phyloP scores from a whole-genome alignment of 805 yeast species.

The Cyberlindnera americana region DNA sequence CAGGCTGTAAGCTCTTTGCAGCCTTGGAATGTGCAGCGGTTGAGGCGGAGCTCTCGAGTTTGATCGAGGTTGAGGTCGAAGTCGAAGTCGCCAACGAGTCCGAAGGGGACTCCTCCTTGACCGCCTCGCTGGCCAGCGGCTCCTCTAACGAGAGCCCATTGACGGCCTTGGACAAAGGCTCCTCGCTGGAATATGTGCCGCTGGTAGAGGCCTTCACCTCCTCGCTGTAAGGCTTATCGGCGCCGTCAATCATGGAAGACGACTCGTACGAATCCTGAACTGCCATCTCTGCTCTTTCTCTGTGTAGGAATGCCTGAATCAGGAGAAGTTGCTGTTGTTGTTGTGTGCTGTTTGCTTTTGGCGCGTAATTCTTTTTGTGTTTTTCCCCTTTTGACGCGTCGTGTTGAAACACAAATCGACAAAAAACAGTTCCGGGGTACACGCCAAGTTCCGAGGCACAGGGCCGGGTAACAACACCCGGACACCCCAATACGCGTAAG shows the following conservation, averaged over 20 bases:
- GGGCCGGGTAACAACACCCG: no score
- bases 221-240: slow-evolving; percentile 6
- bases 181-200: slow-evolving; percentile 1
- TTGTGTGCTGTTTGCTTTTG: not conserved
- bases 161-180: slow-evolving; percentile 1
- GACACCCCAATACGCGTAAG: no score
- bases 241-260: slow-evolving; percentile 14
- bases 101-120: slow-evolving; percentile 2
- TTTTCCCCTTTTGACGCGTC: slow-evolving; percentile 4
- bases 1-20: slow-evolving; percentile 28
- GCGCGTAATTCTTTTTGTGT: slow-evolving; percentile 10
- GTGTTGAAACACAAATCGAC: slow-evolving; percentile 5
- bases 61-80: no score
- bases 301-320: no score
- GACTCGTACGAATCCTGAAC: slow-evolving; percentile 7
- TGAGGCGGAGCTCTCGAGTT: no score
- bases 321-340: no score
- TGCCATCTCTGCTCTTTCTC: slow-evolving; percentile 4
- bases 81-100: no score
- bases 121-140: not conserved
- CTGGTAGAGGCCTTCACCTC: slow-evolving; percentile 6
- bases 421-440: slow-evolving; percentile 3
- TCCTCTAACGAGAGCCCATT: not conserved
- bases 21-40: slow-evolving; percentile 6
- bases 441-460: no score